A percentile compares a stretch with the other conserved stretches of the same genome.
Evolutionary conservation across 2,329 filamentous ascomycete genomes (phyloP).

Genomic region (Coniochaeta prunicola): DNA sequence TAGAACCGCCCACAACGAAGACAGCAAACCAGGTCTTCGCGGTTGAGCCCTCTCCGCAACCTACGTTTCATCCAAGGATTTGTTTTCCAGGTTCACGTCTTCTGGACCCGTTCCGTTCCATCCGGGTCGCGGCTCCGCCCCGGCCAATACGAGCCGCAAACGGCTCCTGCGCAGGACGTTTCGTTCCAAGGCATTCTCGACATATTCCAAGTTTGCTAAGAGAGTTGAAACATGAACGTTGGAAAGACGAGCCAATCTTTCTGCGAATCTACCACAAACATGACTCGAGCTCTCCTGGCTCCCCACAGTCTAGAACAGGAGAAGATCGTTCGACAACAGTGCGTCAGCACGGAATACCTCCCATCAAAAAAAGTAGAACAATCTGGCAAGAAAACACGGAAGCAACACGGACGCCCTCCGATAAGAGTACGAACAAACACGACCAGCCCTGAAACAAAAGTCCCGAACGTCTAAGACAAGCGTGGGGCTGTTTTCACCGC

Average conservation of each 20-base stretch:
- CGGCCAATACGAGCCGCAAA: neutral
- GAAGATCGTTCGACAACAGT: neutral
- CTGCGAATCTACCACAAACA: neutral
- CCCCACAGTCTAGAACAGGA: neutral
- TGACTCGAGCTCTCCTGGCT: neutral
- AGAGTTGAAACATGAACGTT: neutral
- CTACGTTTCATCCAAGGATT: neutral
- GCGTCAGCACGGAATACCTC: neutral
- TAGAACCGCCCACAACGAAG: too few relatives aligned
- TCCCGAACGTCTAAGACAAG: neutral
- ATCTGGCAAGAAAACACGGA: neutral
- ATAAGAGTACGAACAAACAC: neutral
- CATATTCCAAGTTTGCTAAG: neutral
- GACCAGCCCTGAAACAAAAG: neutral
- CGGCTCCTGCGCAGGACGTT: neutral
- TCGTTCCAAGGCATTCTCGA: neutral
- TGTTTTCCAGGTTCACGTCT: neutral
- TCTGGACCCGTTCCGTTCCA: neutral
- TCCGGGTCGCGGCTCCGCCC: neutral
- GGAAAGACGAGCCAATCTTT: neutral
- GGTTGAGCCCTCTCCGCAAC: neutral
- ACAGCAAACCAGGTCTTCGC: too few relatives aligned
- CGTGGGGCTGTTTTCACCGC: neutral
- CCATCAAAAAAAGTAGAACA: neutral
- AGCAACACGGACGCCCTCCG: neutral